Evolutionary conservation across 2,329 filamentous ascomycete genomes (phyloP), one percentile per base, ranked within the genome.

Genomic region (Fusarium temperatum): DNA sequence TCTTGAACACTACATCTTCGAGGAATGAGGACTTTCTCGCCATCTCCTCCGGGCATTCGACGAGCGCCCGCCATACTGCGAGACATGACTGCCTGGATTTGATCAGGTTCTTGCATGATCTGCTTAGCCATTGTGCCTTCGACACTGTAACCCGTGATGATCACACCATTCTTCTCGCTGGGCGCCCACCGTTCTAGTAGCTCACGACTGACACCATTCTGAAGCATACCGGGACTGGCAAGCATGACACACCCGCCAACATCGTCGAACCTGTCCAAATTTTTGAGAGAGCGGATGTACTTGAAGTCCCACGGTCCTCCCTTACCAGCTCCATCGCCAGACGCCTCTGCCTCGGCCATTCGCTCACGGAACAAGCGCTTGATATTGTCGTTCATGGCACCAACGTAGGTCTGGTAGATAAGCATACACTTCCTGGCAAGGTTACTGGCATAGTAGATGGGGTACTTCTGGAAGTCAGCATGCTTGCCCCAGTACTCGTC

Each of bases 331-430:
- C 88, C 89, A 75, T 95, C 93, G 14, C 94, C 93, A 39, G 91
- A 91, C 1, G 93, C 92, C 81, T 97, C 94, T 15, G 94, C 94
- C 81, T 97, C 94, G 8, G 94, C 94, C 90, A 98, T 97, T 54
- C 94, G 91, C 82, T 97, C 95, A 60, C 93, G 89, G 83, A 98
- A 98, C n/a, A 98, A 89, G 17, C 94, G 90, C 82, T 98, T 98
- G 86, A 99, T 98, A 78, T 98, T 98, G 80, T 98, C 96, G 81
- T 99, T 99, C 96, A 99, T 99, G 63, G 95, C 95, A 55, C 95
- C 94, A 55, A 98, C 94, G 79, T 98, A 99, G 4, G 96, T 99
- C 82, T 98, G 96, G 81, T 99, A 99, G 8, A 98, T 95, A 36
- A 98, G 90, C 96, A 99, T 99, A 84, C 96, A 99, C 83, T 98